Conservation (phyloP, 352 stramenopile species). For the Globisporangium nagaii region DNA sequence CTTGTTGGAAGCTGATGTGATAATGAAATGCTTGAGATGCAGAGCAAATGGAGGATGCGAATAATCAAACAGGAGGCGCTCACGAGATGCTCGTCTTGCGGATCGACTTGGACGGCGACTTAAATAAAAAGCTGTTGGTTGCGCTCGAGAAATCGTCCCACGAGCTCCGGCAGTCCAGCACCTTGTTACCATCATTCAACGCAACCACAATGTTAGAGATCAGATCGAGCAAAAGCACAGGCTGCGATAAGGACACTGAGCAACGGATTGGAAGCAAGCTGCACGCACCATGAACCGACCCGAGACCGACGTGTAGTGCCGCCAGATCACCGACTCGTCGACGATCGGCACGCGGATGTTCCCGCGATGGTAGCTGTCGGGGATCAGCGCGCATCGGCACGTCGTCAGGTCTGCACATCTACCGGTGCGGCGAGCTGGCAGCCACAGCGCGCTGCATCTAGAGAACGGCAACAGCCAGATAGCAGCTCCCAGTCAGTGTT, state of each 20-base stretch:
- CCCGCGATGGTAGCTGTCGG: conserved; percentile 66
- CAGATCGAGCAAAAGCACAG: neutral
- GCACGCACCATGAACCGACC: conserved; percentile 63
- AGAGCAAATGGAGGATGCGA: neutral
- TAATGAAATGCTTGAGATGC: neutral
- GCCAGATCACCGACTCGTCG: conserved; percentile 72
- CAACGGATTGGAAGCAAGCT: neutral
- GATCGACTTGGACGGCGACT: conserved; percentile 15
- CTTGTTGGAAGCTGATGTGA: too few species aligned
- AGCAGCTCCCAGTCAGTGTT: too few species aligned
- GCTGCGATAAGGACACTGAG: neutral
- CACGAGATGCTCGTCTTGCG: conserved; percentile 34
- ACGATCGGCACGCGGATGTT: conserved; percentile 62
- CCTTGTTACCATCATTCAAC: too few species aligned
- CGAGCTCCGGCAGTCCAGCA: conserved; percentile 21
- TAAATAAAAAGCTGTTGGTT: conserved; percentile 16
- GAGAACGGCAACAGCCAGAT: too few species aligned
- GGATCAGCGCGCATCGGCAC: conserved; percentile 66
- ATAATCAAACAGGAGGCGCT: neutral
- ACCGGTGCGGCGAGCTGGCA: conserved; percentile 52
- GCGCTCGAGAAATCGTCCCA: conserved; percentile 9
- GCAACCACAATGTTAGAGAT: too few species aligned
- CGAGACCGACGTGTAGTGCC: conserved; percentile 58
- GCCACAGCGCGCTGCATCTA: conserved; percentile 56
- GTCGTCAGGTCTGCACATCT: conserved; percentile 42